phyloP scores from a whole-genome alignment of 1,284 basidiomycete genomes.

The Microbotryomycetes sp. region DNA sequence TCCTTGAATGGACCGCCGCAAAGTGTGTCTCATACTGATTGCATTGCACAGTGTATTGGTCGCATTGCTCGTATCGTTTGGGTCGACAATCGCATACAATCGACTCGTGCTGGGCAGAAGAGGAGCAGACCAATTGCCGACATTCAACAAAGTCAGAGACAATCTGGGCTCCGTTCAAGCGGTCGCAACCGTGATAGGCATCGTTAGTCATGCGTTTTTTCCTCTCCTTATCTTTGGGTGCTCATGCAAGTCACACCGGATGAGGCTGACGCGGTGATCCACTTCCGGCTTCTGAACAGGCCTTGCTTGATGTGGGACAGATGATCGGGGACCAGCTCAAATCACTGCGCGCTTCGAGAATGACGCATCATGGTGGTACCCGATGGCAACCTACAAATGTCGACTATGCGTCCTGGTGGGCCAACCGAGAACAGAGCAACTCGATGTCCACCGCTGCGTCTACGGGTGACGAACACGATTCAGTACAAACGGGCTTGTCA shows the following conservation, averaged over 20 bases:
- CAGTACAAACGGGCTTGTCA: too few relatives aligned
- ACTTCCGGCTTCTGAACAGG: too few relatives aligned
- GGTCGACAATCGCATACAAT: slow-evolving; percentile 59
- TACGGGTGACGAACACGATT: too few relatives aligned
- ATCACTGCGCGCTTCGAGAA: not conserved
- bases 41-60: slow-evolving; percentile 41
- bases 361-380: not conserved
- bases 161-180: slow-evolving; percentile 73
- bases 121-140: slow-evolving; percentile 59
- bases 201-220: slow-evolving; percentile 18
- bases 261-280: too few relatives aligned
- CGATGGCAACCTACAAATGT: not conserved
- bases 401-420: not conserved
- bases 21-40: not conserved
- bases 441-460: too few relatives aligned
- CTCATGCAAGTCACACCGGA: too few relatives aligned
- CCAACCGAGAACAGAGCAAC: not conserved
- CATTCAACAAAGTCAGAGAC: slow-evolving; percentile 47
- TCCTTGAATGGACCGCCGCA: too few relatives aligned
- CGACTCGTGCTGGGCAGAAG: slow-evolving; percentile 56
- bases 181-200: slow-evolving; percentile 52
- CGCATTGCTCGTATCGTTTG: slow-evolving; percentile 52
- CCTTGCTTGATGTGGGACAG: not conserved
- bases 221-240: too few relatives aligned
- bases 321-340: not conserved